These are phyloP conservation scores for Bifiguratus adelaidae DNA, from an alignment of 192 early-diverging fungal genomes.

Conservation along the genomic window DNA sequence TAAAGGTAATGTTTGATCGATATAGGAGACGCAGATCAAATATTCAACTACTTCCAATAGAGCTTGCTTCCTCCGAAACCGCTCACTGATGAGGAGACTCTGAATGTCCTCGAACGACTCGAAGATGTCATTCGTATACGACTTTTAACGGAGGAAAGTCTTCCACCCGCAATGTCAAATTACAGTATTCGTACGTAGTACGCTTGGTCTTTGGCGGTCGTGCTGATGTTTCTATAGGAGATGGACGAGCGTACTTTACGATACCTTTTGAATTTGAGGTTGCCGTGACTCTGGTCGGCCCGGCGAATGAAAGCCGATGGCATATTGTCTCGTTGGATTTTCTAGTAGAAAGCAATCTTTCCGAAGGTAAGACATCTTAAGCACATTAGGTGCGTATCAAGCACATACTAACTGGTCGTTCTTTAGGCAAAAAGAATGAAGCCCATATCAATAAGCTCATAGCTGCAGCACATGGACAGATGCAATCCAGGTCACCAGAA, in stretches of 20 bases:
- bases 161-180: constrained; percentile 55
- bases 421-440: constrained; percentile 23
- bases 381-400: constrained; percentile 16
- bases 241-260: constrained; percentile 69
- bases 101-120: constrained; percentile 45
- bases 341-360: no score
- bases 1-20: constrained; percentile 36
- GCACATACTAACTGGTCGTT: constrained; percentile 1
- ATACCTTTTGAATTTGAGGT: constrained; percentile 38
- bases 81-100: constrained; percentile 45
- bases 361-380: no score
- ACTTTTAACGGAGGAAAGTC: constrained; percentile 56
- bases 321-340: constrained; percentile 60
- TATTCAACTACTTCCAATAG: constrained; percentile 9
- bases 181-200: constrained; percentile 30
- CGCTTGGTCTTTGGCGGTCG: neutral
- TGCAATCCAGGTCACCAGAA: constrained; percentile 16
- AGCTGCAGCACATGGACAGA: constrained; percentile 30
- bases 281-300: constrained; percentile 58
- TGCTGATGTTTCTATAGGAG: constrained; percentile 16
- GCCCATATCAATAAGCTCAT: constrained; percentile 33
- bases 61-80: constrained; percentile 39
- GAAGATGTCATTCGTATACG: constrained; percentile 65
- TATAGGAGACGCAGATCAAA: neutral
- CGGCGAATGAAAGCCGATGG: constrained; percentile 45